These are phyloP conservation scores for Pythium insidiosum DNA, from an alignment of 352 stramenopile genomes.

Conservation along the genomic window DNA sequence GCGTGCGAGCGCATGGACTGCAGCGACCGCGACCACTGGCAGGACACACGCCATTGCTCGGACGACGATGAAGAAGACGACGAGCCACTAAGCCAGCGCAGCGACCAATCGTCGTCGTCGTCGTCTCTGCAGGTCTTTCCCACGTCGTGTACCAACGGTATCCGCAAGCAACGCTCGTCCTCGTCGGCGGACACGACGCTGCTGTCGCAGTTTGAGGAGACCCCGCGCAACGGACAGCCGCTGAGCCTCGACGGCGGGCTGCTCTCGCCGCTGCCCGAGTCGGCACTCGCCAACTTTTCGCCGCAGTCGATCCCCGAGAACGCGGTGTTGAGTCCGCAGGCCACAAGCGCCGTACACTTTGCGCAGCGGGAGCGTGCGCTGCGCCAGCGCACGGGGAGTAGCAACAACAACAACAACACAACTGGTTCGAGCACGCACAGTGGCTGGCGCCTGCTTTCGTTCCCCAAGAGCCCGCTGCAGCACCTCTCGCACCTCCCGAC, in stretches of 20 bases:
- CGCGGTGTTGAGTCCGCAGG: constrained; percentile 1
- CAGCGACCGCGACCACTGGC: too few species aligned
- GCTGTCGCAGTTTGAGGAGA: constrained; percentile 6
- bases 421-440: too few species aligned
- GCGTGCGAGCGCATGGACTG: too few species aligned
- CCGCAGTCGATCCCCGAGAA: constrained; percentile 7
- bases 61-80: too few species aligned
- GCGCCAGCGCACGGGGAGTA: too few species aligned
- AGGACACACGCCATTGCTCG: too few species aligned
- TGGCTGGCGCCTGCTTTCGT: too few species aligned
- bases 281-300: not conserved
- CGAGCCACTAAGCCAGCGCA: too few species aligned
- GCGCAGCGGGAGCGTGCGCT: constrained; percentile 1
- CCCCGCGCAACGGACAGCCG: constrained; percentile 1
- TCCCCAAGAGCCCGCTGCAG: too few species aligned
- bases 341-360: constrained; percentile 4
- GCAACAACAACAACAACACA: too few species aligned
- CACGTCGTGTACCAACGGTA: not conserved
- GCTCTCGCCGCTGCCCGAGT: not conserved
- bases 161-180: not conserved
- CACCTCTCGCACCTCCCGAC: too few species aligned
- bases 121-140: not conserved
- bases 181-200: constrained; percentile 5
- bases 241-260: too few species aligned
- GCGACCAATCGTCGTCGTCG: not conserved